phyloP scores from a whole-genome alignment of 345 rosid genomes.

The Brassica juncea region DNA sequence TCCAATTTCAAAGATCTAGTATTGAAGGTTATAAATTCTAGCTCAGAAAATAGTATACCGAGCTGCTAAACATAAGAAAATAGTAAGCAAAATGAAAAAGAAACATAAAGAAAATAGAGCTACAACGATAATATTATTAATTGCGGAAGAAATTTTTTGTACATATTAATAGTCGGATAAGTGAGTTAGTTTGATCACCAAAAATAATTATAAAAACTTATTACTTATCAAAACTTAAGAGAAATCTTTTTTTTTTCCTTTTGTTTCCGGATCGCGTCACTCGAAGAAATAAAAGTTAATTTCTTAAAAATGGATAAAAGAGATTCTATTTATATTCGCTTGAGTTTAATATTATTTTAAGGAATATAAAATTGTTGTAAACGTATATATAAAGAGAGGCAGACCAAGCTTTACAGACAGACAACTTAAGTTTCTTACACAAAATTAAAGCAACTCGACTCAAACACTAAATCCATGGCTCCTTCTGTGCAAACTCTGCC shows the following conservation, averaged over 20 bases:
- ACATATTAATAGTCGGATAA: background rate
- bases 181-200: background rate
- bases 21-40: too few relatives aligned
- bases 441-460: constrained; percentile 11
- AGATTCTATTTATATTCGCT: background rate
- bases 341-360: background rate
- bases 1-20: too few relatives aligned
- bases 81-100: too few relatives aligned
- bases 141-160: background rate
- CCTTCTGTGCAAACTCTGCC: constrained; percentile 27
- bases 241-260: background rate
- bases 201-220: background rate
- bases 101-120: too few relatives aligned
- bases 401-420: constrained; percentile 7
- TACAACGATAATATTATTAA: background rate
- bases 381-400: constrained; percentile 29
- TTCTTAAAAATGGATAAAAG: background rate
- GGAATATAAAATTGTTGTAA: background rate
- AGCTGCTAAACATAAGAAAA: too few relatives aligned
- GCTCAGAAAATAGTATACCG: too few relatives aligned
- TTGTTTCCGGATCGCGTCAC: background rate
- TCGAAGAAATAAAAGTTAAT: background rate
- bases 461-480: constrained; percentile 30
- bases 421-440: constrained; percentile 10
- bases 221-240: background rate